A percentile compares a stretch with the other conserved stretches of the same genome.
phyloP scores from a whole-genome alignment of 2,329 filamentous ascomycete species.

The Fusarium pseudograminearum region DNA sequence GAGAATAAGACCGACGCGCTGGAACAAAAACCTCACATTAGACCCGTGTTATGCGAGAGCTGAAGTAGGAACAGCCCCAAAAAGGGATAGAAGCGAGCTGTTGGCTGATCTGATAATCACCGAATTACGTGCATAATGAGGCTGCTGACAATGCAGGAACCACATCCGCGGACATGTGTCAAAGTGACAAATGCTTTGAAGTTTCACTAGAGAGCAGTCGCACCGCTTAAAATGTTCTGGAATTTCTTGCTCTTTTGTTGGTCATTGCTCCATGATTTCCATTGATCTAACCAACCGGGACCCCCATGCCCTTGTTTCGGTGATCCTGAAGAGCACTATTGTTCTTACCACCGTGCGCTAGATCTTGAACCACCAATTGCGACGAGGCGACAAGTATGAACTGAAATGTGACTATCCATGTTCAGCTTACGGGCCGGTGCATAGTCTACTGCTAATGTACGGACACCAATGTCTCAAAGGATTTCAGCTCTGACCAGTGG shows the following conservation, averaged over 20 bases:
- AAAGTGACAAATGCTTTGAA: not conserved
- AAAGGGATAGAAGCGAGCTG: not conserved
- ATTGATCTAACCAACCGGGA: not conserved
- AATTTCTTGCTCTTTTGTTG: not conserved
- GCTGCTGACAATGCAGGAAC: not conserved
- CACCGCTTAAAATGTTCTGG: not conserved
- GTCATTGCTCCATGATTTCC: not conserved
- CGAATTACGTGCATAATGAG: constrained; percentile 4
- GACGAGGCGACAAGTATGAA: not conserved
- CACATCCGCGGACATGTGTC: not conserved
- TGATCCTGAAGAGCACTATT: not conserved
- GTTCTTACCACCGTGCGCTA: not conserved
- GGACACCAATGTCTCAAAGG: not conserved
- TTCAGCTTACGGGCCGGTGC: not conserved
- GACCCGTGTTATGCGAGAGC: not conserved
- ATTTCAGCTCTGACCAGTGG: not conserved
- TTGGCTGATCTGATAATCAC: not conserved
- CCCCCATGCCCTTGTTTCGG: not conserved
- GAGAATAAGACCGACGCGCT: not conserved
- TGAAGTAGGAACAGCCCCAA: not conserved
- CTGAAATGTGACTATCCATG: not conserved
- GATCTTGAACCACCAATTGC: not conserved
- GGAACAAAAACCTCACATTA: not conserved
- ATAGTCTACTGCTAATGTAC: not conserved
- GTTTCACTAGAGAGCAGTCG: not conserved